These are phyloP conservation scores for Ophiostoma ips DNA, from an alignment of 2,329 filamentous ascomycete species.

Conservation along the genomic window DNA sequence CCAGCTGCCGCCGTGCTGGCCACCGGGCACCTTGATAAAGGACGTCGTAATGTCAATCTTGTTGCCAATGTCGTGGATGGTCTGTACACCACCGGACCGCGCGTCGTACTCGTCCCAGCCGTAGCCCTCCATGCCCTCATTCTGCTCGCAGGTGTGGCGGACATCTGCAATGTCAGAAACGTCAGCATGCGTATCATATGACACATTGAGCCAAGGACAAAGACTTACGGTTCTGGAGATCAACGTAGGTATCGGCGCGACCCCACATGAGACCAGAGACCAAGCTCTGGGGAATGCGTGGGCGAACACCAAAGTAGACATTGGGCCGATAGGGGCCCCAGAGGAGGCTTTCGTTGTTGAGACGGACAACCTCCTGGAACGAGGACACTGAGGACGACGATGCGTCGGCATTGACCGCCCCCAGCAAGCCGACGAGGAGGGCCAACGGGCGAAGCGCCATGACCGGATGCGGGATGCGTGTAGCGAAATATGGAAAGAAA, in stretches of 20 bases:
- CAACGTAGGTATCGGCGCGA: conserved; percentile 63
- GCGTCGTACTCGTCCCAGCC: conserved; percentile 97
- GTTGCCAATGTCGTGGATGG: conserved; percentile 82
- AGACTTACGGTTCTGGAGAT: conserved; percentile 54
- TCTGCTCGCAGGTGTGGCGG: conserved; percentile 89
- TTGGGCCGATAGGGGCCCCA: conserved; percentile 96
- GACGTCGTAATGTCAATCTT: conserved; percentile 80
- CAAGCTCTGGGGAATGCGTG: conserved; percentile 67
- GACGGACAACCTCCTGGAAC: conserved; percentile 34
- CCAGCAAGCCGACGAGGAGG: conserved; percentile 4
- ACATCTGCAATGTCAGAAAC: conserved; percentile 42
- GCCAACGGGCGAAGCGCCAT: conserved; percentile 15
- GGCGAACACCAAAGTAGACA: conserved; percentile 82
- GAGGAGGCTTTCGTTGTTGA: conserved; percentile 71
- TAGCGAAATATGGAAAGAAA: not conserved
- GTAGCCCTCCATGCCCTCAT: conserved; percentile 86
- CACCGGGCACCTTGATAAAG: conserved; percentile 86
- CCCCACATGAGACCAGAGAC: conserved; percentile 80
- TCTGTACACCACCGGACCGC: conserved; percentile 72
- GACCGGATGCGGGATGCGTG: not conserved
- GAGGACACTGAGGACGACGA: conserved; percentile 6
- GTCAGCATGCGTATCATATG: no score
- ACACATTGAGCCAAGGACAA: no score
- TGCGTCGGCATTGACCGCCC: conserved; percentile 8
- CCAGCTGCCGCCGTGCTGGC: conserved; percentile 79